Evolutionary conservation across 148 eudicot genomes (phyloP).

Genomic region (Rhododendron simsii): DNA sequence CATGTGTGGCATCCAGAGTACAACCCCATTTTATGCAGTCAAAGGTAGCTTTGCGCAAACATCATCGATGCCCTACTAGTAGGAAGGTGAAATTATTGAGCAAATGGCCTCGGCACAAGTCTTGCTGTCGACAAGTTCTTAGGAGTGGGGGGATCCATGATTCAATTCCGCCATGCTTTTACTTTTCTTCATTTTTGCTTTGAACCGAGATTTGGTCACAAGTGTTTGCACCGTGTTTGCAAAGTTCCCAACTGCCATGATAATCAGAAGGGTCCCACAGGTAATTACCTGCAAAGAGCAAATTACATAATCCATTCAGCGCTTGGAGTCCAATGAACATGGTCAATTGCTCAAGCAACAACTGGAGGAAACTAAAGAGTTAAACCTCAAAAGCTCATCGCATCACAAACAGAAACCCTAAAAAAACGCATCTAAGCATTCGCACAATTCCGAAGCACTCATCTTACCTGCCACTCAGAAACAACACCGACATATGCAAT

Average conservation of each 20-base stretch:
- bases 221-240: conserved; percentile 51
- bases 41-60: background rate
- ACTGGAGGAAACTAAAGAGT: background rate
- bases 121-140: conserved; percentile 11
- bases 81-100: background rate
- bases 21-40: background rate
- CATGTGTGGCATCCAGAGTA: background rate
- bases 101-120: background rate
- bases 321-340: background rate
- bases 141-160: conserved; percentile 18
- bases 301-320: background rate
- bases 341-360: background rate
- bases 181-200: conserved; percentile 46
- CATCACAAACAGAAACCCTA: background rate
- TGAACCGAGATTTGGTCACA: conserved; percentile 39
- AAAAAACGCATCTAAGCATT: background rate
- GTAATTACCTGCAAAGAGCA: conserved; percentile 37
- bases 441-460: background rate
- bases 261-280: conserved; percentile 49
- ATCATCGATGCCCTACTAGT: background rate
- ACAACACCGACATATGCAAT: conserved; percentile 42
- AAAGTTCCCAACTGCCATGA: conserved; percentile 60
- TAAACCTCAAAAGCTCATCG: background rate
- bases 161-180: conserved; percentile 30
- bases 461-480: conserved; percentile 57